phyloP scores from a whole-genome alignment of 1,284 basidiomycete genomes.

The Mycena citricolor region DNA sequence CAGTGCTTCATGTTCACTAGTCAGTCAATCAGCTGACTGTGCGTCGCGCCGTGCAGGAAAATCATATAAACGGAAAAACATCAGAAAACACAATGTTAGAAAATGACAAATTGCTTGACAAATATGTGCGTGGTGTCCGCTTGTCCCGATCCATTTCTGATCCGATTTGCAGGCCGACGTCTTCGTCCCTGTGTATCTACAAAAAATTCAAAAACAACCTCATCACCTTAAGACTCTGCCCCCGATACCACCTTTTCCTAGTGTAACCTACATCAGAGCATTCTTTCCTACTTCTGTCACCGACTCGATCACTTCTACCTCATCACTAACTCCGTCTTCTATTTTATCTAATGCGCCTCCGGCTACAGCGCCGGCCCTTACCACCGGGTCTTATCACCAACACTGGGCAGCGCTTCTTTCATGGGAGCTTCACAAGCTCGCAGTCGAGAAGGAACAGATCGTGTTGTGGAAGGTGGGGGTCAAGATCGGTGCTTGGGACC shows the following conservation, averaged over 20 bases:
- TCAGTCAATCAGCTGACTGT: too few relatives aligned
- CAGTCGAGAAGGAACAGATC: slow-evolving; percentile 39
- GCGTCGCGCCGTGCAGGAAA: too few relatives aligned
- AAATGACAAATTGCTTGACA: slow-evolving; percentile 23
- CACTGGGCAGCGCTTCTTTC: slow-evolving; percentile 43
- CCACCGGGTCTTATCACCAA: slow-evolving; percentile 34
- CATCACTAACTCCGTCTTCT: too few relatives aligned
- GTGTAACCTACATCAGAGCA: slow-evolving; percentile 28
- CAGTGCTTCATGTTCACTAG: too few relatives aligned
- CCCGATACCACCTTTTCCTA: slow-evolving; percentile 41
- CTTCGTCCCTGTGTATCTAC: slow-evolving; percentile 45
- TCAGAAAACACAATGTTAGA: slow-evolving; percentile 9
- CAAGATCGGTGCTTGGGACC: slow-evolving; percentile 35
- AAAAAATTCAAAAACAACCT: slow-evolving; percentile 44
- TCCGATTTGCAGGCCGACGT: slow-evolving; percentile 37
- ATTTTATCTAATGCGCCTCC: slow-evolving; percentile 34
- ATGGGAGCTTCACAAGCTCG: slow-evolving; percentile 43
- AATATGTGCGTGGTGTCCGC: slow-evolving; percentile 12
- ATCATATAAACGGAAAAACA: slow-evolving; percentile 1
- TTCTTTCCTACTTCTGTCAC: slow-evolving; percentile 23
- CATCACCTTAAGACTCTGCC: slow-evolving; percentile 40
- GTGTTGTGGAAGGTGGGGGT: slow-evolving; percentile 40
- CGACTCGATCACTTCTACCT: slow-evolving; percentile 31
- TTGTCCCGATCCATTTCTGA: background rate
- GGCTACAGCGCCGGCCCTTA: slow-evolving; percentile 30